Evolutionary conservation across 768 basidiomycete species (phyloP), one percentile per base, ranked within the genome.

Genomic region (Postia placenta): DNA sequence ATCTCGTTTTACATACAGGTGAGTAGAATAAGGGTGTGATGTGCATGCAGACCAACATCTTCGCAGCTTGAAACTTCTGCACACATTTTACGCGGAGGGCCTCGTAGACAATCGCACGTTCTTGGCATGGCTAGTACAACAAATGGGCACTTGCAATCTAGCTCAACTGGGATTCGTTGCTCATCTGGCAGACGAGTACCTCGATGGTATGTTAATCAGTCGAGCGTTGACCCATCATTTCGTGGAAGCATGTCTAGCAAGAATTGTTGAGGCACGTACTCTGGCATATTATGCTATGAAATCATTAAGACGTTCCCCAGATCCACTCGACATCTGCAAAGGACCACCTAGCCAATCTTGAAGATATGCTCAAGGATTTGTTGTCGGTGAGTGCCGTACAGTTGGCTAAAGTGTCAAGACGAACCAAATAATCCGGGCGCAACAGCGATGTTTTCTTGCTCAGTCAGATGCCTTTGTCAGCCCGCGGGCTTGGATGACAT

Each of bases 1-100:
- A 52, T 81, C 80, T 3, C 81, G 85, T 25, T 92, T 91, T 55
- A 73, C 75, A 9, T 92, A 91, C 63, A 81, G 85, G 90, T 89
- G 44, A 24, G 25, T 23, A 24, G 12, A 20, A 1, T n/a, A 2
- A 3, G 6, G 28, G 2, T 4, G 27, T 49, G 7, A 19, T n/a
- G n/a, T 43, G 37, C 42, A 30, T 4, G 11, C 26, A 5, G 24
- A 30, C 11, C 37, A 9, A 33, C 22, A 28, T 5, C 15, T 53
- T 28, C 25, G 6, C 45, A 92, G 89, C 53, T 73, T 91, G 3
- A 76, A 76, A 55, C 69, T 92, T 4, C 66, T 92, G 35, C 80
- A 85, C 23, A 78, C 81, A 2, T 89, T 90, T 63, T 91, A 89
- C 61, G 71, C 78, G 0, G 89, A 92, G 62, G 85, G 87, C 22